A percentile compares a stretch with the other conserved stretches of the same genome.
These are phyloP conservation scores for Macadamia integrifolia DNA, from an alignment of 164 flowering plant species.

Conservation along the genomic window DNA sequence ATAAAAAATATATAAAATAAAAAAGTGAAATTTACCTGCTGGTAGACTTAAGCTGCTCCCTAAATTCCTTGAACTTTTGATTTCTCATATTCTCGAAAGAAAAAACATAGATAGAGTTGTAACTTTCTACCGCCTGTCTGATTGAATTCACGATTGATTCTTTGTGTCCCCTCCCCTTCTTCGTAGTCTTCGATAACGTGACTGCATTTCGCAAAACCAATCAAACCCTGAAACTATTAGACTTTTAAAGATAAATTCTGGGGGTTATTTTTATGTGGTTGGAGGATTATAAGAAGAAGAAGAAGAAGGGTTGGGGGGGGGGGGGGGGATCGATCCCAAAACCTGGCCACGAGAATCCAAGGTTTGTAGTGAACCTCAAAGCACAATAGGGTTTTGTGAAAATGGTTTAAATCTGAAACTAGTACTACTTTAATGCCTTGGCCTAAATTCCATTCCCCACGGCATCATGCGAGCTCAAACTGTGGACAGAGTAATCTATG, in stretches of 20 bases:
- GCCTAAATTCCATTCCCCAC: too few species aligned
- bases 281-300: too few species aligned
- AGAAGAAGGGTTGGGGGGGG: too few species aligned
- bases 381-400: not conserved
- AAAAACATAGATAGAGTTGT: conserved; percentile 58
- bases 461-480: not conserved
- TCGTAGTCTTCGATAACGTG: conserved; percentile 86
- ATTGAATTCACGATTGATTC: conserved; percentile 57
- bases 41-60: conserved; percentile 59
- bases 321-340: not conserved
- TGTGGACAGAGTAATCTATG: not conserved
- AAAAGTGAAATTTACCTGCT: conserved; percentile 41
- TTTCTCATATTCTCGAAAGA: conserved; percentile 90
- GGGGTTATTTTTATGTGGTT: not conserved
- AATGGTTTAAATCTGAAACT: not conserved
- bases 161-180: conserved; percentile 87
- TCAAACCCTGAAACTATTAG: not conserved
- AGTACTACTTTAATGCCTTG: not conserved
- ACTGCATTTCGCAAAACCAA: conserved; percentile 33
- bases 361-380: not conserved
- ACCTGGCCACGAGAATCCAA: not conserved
- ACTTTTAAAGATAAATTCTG: not conserved
- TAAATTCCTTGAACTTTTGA: conserved; percentile 83
- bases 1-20: not conserved
- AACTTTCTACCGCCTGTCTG: conserved; percentile 63